These are phyloP conservation scores for Endotrypanum monterogeii DNA, from an alignment of 208 protist species.

Conservation along the genomic window DNA sequence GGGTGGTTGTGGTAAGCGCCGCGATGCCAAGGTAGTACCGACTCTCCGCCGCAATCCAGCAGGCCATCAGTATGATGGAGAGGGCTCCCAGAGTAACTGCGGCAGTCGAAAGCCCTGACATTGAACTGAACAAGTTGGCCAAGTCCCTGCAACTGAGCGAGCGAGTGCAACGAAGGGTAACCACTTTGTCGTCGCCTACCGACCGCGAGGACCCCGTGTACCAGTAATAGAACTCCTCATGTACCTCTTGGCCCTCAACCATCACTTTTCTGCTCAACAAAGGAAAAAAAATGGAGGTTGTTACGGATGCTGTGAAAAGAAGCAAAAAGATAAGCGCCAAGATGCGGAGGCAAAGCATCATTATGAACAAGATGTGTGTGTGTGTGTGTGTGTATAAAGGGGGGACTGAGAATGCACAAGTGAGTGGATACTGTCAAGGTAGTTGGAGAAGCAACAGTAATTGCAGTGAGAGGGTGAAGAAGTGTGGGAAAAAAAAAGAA, in stretches of 20 bases:
- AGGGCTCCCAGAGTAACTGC: not conserved
- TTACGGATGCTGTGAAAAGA: constrained; percentile 7
- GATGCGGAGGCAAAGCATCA: constrained; percentile 23
- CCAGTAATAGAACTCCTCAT: not conserved
- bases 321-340: not conserved
- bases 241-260: not conserved
- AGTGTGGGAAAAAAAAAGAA: too few relatives aligned
- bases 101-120: not conserved
- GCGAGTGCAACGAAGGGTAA: not conserved
- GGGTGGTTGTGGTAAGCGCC: not conserved
- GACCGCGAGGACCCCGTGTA: not conserved
- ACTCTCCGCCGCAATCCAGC: constrained; percentile 4
- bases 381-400: not conserved
- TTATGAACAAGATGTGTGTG: not conserved
- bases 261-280: not conserved
- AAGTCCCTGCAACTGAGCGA: too few relatives aligned
- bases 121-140: too few relatives aligned
- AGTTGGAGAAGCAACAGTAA: too few relatives aligned
- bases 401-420: not conserved
- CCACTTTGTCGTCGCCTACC: too few relatives aligned
- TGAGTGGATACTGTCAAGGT: too few relatives aligned
- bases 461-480: too few relatives aligned
- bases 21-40: not conserved
- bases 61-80: not conserved
- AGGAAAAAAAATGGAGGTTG: constrained; percentile 15